Percentiles rank a stretch among this genome's conserved stretches.
phyloP scores from a whole-genome alignment of 2,329 filamentous ascomycete genomes.

The Claviceps sp. region DNA sequence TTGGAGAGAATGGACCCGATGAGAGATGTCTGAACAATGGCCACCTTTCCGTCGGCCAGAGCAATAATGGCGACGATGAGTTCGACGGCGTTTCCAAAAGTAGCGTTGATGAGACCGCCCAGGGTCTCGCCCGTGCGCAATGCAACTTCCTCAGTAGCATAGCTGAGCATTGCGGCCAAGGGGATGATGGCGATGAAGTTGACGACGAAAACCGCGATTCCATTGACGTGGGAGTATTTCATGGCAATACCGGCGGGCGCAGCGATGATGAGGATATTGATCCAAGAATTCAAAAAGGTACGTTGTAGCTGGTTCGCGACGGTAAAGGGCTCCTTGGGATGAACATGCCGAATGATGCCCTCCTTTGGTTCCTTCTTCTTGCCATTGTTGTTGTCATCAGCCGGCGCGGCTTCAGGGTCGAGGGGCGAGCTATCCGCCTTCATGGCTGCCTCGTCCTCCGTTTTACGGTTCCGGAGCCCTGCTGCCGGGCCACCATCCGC shows the following conservation, averaged over 20 bases:
- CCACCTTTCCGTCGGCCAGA: constrained; percentile 55
- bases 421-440: constrained; percentile 3
- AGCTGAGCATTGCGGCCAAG: constrained; percentile 73
- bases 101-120: constrained; percentile 79
- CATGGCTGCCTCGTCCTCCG: constrained; percentile 11
- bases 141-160: constrained; percentile 82
- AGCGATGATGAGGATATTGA: constrained; percentile 68
- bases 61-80: constrained; percentile 83
- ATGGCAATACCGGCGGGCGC: constrained; percentile 70
- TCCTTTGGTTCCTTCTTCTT: constrained; percentile 21
- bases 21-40: constrained; percentile 85
- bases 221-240: constrained; percentile 46
- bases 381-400: constrained; percentile 12
- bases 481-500: constrained; percentile 11
- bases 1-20: constrained; percentile 90
- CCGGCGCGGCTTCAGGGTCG: constrained; percentile 7
- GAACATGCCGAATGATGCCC: constrained; percentile 30
- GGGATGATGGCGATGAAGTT: constrained; percentile 93
- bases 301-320: constrained; percentile 54
- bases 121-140: constrained; percentile 70
- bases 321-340: constrained; percentile 44
- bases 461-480: constrained; percentile 19
- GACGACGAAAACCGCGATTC: constrained; percentile 62
- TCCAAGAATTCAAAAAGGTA: constrained; percentile 70
- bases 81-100: constrained; percentile 87